Evolutionary conservation across 2,329 filamentous ascomycete species (phyloP), one percentile per base, ranked within the genome.

Genomic region (Emmonsia crescens): DNA sequence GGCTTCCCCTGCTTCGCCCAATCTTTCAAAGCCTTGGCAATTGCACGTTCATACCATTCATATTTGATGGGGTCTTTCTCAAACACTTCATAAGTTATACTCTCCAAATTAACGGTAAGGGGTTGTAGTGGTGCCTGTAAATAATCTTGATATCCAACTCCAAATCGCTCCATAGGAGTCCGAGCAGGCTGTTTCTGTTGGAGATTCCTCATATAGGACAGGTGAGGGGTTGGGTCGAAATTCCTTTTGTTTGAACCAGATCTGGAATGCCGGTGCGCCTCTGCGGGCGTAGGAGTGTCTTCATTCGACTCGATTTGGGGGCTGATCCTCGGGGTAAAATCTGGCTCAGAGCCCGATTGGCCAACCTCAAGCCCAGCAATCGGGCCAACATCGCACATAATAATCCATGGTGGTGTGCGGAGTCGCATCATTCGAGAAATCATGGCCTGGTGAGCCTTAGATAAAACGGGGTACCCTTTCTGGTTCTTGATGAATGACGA

Each of bases 61-160:
- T 99, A 99, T 76, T 99, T 99, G 76, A 99, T 89, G 0, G 94
- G 94, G 66, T 99, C 95, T 67, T 95, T 95, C 74, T 99, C 94
- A 70, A 99, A 99, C 1, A 97, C 93, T 72, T 99, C 94, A 74
- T 99, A 99, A 0, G 94, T 99, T 49, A 96, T 89, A 55, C 91
- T 96, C 73, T 99, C 95, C 16, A 99, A 82, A 68, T 99, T 99
- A 74, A 99, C 94, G 0, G 93, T 93, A 16, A 99, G 81, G 0
- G 94, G 94, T 73, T 99, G 95, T 48, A 99, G 80, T 2, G 94
- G 94, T 1, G 92, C 92, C 74, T 99, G 94, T 12, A 99, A 81
- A 81, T 94, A 99, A 74, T 99, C 94, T 70, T 99, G 95, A 68
- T 89, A 90, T 2, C 87, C 87, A 24, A 84, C 78, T 16, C 85